Conservation (phyloP, 192 early-diverging fungal species). For the Paraglomus occultum region DNA sequence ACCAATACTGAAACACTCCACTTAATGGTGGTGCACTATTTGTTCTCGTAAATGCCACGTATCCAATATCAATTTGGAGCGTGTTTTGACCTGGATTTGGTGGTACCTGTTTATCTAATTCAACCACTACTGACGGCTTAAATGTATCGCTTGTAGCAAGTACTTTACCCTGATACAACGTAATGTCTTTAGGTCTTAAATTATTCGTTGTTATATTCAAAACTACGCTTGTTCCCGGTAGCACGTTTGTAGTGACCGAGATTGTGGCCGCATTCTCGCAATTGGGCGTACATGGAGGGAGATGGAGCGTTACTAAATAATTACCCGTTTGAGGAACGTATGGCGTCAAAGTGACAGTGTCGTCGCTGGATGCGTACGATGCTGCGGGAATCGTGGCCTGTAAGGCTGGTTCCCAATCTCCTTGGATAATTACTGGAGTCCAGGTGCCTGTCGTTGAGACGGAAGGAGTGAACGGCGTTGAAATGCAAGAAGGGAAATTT, state of each 20-base stretch:
- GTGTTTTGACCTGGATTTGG: constrained; percentile 13
- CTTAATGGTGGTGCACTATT: constrained; percentile 14
- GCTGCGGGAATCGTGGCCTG: not conserved
- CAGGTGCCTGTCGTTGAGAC: constrained; percentile 7
- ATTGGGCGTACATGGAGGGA: constrained; percentile 49
- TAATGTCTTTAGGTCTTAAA: constrained; percentile 38
- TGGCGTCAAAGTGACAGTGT: constrained; percentile 37
- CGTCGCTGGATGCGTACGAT: not conserved
- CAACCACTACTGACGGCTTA: constrained; percentile 47
- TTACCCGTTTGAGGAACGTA: constrained; percentile 60
- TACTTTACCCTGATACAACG: constrained; percentile 51
- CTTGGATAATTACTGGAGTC: not conserved
- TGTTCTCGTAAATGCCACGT: constrained; percentile 37
- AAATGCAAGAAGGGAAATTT: not conserved
- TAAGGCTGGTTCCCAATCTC: constrained; percentile 18
- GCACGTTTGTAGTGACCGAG: constrained; percentile 37
- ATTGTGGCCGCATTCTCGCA: constrained; percentile 17
- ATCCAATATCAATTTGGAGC: constrained; percentile 33
- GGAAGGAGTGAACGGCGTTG: not conserved
- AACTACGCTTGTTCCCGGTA: constrained; percentile 31
- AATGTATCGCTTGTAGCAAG: constrained; percentile 46
- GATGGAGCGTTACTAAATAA: constrained; percentile 53
- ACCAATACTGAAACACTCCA: constrained; percentile 22
- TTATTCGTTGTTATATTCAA: constrained; percentile 47
- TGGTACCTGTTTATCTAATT: constrained; percentile 27